Evolutionary conservation across 768 basidiomycete genomes (phyloP).

Genomic region (Boletus vermiculosoides): DNA sequence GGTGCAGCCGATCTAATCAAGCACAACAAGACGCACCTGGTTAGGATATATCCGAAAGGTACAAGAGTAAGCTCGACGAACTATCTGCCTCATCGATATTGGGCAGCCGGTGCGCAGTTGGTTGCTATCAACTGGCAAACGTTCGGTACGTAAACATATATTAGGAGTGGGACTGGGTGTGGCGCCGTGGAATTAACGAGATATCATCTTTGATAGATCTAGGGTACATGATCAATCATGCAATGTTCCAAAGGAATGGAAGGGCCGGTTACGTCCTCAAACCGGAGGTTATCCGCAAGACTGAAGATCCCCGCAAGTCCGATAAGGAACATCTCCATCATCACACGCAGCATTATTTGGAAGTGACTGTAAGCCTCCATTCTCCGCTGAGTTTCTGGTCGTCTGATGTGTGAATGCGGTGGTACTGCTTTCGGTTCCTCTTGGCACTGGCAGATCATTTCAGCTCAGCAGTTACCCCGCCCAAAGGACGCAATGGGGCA

Average conservation of each 20-base stretch:
- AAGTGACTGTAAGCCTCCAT: constrained; percentile 51
- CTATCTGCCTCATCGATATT: constrained; percentile 85
- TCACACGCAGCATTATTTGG: constrained; percentile 57
- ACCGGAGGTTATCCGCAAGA: constrained; percentile 69
- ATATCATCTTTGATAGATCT: constrained; percentile 54
- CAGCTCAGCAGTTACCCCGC: constrained; percentile 86
- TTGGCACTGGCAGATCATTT: constrained; percentile 54
- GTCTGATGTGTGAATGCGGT: background rate
- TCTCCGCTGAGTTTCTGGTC: background rate
- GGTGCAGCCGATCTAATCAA: constrained; percentile 73
- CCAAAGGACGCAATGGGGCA: constrained; percentile 60
- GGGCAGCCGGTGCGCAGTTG: constrained; percentile 85
- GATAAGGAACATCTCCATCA: constrained; percentile 57
- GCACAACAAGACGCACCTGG: constrained; percentile 81
- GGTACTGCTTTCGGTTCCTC: background rate
- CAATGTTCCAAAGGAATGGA: constrained; percentile 94
- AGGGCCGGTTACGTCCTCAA: constrained; percentile 88
- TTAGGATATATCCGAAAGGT: constrained; percentile 86
- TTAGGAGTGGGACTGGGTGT: background rate
- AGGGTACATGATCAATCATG: constrained; percentile 89
- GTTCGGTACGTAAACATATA: constrained; percentile 57
- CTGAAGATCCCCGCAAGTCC: constrained; percentile 47
- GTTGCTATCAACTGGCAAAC: constrained; percentile 99
- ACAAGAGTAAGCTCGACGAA: constrained; percentile 80
- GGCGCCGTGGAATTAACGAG: background rate